Percentiles rank a stretch among this genome's conserved stretches.
Evolutionary conservation across 257 asterid genomes (phyloP).

Genomic region (Fraxinus cuspidata): DNA sequence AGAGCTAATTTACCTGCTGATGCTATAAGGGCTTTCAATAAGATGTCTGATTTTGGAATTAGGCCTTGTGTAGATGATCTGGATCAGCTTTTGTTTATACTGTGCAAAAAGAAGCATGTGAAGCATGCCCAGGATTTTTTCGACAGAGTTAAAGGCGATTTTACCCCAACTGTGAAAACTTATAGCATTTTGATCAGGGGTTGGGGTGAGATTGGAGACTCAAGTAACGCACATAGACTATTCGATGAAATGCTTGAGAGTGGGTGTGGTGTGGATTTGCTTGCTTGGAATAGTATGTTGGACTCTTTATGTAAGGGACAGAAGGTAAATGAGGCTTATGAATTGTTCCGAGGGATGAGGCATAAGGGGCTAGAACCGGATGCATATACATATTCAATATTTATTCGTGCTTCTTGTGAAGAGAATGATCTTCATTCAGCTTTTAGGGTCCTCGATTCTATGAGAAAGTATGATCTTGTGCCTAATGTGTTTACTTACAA

Average conservation of each 20-base stretch:
- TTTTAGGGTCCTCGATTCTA: conserved; percentile 64
- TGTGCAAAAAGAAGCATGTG: conserved; percentile 73
- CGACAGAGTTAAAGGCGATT: conserved; percentile 48
- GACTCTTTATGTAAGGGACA: conserved; percentile 80
- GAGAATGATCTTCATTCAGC: conserved; percentile 66
- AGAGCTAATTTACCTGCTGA: conserved; percentile 79
- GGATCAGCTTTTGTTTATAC: conserved; percentile 60
- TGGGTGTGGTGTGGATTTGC: conserved; percentile 62
- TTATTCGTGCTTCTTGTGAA: conserved; percentile 60
- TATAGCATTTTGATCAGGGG: conserved; percentile 85
- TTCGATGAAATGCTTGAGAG: conserved; percentile 82
- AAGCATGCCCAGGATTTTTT: conserved; percentile 71
- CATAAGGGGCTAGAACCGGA: conserved; percentile 68
- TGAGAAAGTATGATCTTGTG: conserved; percentile 64
- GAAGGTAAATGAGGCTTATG: conserved; percentile 66
- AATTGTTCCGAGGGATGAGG: conserved; percentile 54
- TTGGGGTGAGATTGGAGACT: conserved; percentile 74
- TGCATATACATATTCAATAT: conserved; percentile 73
- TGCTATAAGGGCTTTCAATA: conserved; percentile 78
- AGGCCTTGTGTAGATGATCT: conserved; percentile 61
- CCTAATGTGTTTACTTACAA: conserved; percentile 81
- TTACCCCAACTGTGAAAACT: conserved; percentile 52
- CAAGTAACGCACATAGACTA: conserved; percentile 47
- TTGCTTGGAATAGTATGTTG: conserved; percentile 70
- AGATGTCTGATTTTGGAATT: conserved; percentile 83